Base-by-base conservation (phyloP, 345 rosid genomes). In the Eucalyptus polybractea region DNA sequence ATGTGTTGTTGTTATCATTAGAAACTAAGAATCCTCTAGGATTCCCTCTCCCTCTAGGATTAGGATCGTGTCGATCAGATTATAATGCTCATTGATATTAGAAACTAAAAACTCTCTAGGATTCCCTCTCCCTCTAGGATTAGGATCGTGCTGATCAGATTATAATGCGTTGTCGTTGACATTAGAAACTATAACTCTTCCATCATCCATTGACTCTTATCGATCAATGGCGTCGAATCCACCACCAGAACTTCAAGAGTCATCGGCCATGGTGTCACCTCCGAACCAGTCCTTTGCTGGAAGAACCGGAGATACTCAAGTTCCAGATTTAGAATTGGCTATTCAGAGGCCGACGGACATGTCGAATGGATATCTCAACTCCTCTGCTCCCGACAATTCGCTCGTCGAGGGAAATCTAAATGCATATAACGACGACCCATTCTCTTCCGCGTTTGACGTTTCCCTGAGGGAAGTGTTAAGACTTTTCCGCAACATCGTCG, bases 371-470 rank as follows among this genome's bases (percentile, higher is more conserved):
- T 0, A 13, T 13, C n/a, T 14, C 8, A 62, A 62, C 69, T 62
- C 69, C 56, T 53, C 56, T 53, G 24, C 56, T 53, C 56, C 56
- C 24, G 24, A 53, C 56, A 53, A 53, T 53, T 53, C 56, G 56
- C 56, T 53, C 10, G 56, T 53, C 69, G 69, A 29, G 15, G 69
- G 31, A 27, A 9, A 62, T 5, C 69, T 2, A 29, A 27, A 29
- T 62, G 69, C 69, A 29, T 8, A 27, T 29, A 2, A 27, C 4
- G 8, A 5, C 10, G 56, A 53, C 8, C 15, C 8, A 13, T 0
- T 1, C 15, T 2, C 31, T 1, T 5, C 2, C 5, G 2, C n/a
- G 10, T 1, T 58, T 58, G 56, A 7, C 56, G 4, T 7, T 27
- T 13, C 7, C 31, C 7, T 1, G n/a, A 4, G 7, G 7, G 16